Base-by-base conservation (phyloP, 1,139 yeast species). In the Yamadazyma spencermartinsiae region DNA sequence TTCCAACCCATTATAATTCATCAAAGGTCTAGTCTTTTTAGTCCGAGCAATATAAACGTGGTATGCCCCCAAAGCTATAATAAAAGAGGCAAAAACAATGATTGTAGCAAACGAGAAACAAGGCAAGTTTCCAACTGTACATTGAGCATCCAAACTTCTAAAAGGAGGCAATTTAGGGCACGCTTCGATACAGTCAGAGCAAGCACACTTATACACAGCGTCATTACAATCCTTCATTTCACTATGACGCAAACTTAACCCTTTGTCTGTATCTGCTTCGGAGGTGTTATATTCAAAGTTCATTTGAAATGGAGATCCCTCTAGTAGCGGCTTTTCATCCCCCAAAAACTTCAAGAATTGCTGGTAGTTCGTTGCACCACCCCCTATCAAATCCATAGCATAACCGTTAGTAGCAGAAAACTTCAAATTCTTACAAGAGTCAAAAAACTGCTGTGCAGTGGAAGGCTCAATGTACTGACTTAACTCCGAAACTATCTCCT, bases 371-470 rank as follows among this genome's bases (percentile, higher is more conserved):
- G 72, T 74, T 2, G 98, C 98, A 0, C 98, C 98, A 8, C 98
- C 98, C 5, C 98, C 98, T 36, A 92, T 84, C 36, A 92, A 72
- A 56, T 92, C 98, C 97, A 92, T 89, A 7, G 97, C 98, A 53
- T 77, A 86, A 2, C 98, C 97, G 60, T 90, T 90, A 8, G 98
- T 89, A 4, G 97, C 96, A 3, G 92, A 82, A 58, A 92, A 90
- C 61, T 90, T 89, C 57, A 92, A 85, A 46, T 84, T 80, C 52
- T 86, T 86, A 64, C 98, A 92, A 1, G 96, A 86, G 43, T 89
- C 85, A 56, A 68, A 92, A 54, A 90, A 80, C 2, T 58, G 67
- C 0, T 71, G 55, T 0, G 96, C 96, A 65, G 79, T 78, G 0
- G 52, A 54, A 1, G 79, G 72, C 42, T 76, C 78, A 7, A 87